Evolutionary conservation across 2,329 filamentous ascomycete genomes (phyloP).

Genomic region (Alternaria triticina): DNA sequence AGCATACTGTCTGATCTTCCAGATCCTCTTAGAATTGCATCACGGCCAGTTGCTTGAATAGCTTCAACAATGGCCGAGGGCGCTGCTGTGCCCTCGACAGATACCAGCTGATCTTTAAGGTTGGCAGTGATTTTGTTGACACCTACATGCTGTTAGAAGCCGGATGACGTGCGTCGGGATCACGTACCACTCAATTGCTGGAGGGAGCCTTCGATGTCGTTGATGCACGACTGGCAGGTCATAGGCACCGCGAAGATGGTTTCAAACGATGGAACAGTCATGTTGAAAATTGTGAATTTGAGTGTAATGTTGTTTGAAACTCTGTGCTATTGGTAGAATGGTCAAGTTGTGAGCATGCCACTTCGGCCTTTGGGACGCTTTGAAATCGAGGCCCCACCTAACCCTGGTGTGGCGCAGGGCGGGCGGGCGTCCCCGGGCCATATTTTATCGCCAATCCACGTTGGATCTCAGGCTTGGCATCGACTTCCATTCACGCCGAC

Average conservation of each 20-base stretch:
- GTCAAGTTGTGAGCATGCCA: slow-evolving; percentile 16
- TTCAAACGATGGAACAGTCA: slow-evolving; percentile 58
- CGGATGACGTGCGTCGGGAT: slow-evolving; percentile 29
- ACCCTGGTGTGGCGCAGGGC: background rate
- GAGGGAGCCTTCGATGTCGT: slow-evolving; percentile 81
- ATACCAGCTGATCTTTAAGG: slow-evolving; percentile 81
- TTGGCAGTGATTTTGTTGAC: slow-evolving; percentile 84
- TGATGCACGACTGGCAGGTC: slow-evolving; percentile 87
- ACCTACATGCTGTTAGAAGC: slow-evolving; percentile 57
- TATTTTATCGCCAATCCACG: slow-evolving; percentile 14
- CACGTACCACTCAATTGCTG: slow-evolving; percentile 70
- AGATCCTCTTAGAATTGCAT: slow-evolving; percentile 91
- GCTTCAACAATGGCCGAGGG: slow-evolving; percentile 88
- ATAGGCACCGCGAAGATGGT: slow-evolving; percentile 95
- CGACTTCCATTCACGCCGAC: slow-evolving; percentile 16
- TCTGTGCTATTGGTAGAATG: slow-evolving; percentile 7
- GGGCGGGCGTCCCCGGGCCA: background rate
- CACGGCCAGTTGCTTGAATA: slow-evolving; percentile 87
- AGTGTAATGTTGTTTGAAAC: background rate
- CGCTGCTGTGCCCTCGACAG: slow-evolving; percentile 86
- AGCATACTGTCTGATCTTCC: slow-evolving; percentile 81
- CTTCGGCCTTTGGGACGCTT: slow-evolving; percentile 30
- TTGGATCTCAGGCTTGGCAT: slow-evolving; percentile 19
- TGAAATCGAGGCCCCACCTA: slow-evolving; percentile 35
- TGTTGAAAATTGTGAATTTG: slow-evolving; percentile 13